Evolutionary conservation across 2,329 filamentous ascomycete genomes (phyloP).

Genomic region (Ophiostoma fasciatum): DNA sequence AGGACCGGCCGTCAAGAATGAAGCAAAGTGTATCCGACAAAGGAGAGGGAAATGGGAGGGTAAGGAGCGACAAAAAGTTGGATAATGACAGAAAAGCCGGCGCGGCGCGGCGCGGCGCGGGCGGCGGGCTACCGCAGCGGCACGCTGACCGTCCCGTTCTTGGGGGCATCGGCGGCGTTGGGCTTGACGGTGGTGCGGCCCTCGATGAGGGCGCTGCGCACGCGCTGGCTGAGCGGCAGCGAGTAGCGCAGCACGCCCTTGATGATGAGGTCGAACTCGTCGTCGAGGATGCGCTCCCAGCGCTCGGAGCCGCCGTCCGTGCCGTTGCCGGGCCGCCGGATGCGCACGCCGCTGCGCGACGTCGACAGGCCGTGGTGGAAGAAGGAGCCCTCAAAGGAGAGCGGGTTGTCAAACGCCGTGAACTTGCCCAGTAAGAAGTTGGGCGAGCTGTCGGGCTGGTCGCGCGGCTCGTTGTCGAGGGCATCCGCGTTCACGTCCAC

Average conservation of each 20-base stretch:
- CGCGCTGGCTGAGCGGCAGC: constrained; percentile 44
- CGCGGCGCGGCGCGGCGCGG: no score
- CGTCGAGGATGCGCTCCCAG: constrained; percentile 81
- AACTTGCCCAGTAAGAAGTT: constrained; percentile 91
- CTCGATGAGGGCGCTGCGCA: constrained; percentile 44
- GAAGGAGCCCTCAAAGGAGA: constrained; percentile 81
- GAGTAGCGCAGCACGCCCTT: constrained; percentile 80
- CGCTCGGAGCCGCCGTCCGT: constrained; percentile 73
- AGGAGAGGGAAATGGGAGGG: neutral
- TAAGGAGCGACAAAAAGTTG: neutral
- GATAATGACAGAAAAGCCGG: neutral
- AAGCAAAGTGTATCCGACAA: no score
- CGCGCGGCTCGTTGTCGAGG: constrained; percentile 24
- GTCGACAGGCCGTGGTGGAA: constrained; percentile 58
- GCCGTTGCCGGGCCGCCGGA: constrained; percentile 72
- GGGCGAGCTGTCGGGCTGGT: constrained; percentile 52
- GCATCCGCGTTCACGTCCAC: constrained; percentile 18
- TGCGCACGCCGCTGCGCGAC: constrained; percentile 70
- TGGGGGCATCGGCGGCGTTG: constrained; percentile 43
- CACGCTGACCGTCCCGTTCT: constrained; percentile 22
- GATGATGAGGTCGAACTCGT: constrained; percentile 87
- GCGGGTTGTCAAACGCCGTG: constrained; percentile 68
- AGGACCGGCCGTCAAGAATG: no score
- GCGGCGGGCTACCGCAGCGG: no score
- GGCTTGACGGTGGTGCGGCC: constrained; percentile 46